phyloP scores from a whole-genome alignment of 2,329 filamentous ascomycete species.

The Hypomyces rosellus region DNA sequence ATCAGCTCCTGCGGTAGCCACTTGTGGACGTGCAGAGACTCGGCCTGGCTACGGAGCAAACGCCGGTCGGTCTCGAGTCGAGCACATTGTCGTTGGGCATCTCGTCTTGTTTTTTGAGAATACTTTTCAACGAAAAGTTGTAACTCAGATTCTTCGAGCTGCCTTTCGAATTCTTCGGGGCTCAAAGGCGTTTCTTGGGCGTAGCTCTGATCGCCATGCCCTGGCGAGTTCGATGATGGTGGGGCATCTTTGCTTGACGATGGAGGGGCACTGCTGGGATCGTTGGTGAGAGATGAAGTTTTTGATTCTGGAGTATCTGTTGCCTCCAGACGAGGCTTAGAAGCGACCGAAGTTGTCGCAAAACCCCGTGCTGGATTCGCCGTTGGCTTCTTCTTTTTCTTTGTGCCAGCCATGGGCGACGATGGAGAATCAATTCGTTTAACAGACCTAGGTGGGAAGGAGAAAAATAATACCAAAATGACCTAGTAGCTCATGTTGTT shows the following conservation, averaged over 20 bases:
- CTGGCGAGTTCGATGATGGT: slow-evolving; percentile 7
- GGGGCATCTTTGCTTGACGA: slow-evolving; percentile 20
- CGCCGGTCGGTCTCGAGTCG: slow-evolving; percentile 82
- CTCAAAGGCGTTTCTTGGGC: slow-evolving; percentile 48
- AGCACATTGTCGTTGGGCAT: slow-evolving; percentile 67
- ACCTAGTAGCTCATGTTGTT: too few species aligned
- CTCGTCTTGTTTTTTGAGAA: slow-evolving; percentile 69
- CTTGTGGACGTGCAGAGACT: slow-evolving; percentile 62
- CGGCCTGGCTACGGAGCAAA: slow-evolving; percentile 71
- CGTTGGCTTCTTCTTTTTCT: slow-evolving; percentile 88
- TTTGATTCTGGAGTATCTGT: slow-evolving; percentile 30
- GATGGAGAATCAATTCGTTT: slow-evolving; percentile 3
- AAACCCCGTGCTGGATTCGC: slow-evolving; percentile 88
- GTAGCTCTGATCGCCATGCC: neutral
- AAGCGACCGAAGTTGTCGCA: slow-evolving; percentile 86
- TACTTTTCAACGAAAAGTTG: slow-evolving; percentile 83
- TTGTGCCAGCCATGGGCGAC: slow-evolving; percentile 56
- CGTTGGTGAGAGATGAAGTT: slow-evolving; percentile 13
- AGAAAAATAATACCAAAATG: neutral
- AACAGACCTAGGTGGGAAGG: neutral
- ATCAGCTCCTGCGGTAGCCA: slow-evolving; percentile 79
- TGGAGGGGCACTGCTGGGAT: slow-evolving; percentile 25
- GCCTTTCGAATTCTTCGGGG: slow-evolving; percentile 83
- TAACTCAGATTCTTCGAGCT: slow-evolving; percentile 84
- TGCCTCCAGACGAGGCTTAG: slow-evolving; percentile 64